Evolutionary conservation across 1,284 basidiomycete genomes (phyloP).

Genomic region (Ganoderma multipileum): DNA sequence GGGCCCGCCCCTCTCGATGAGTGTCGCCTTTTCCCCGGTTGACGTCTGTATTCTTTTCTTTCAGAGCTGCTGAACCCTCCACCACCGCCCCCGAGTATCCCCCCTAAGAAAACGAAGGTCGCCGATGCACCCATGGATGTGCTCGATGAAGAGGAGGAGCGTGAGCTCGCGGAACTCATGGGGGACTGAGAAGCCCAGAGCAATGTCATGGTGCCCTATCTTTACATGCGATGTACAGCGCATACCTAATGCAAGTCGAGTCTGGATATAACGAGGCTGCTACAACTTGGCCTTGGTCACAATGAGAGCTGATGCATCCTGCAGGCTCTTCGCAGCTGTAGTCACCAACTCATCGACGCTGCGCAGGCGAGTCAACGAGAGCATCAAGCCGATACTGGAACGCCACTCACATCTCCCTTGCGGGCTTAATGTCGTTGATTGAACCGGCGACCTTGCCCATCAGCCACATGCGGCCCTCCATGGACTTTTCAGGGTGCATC

Average conservation of each 20-base stretch:
- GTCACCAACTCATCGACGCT: conserved; percentile 77
- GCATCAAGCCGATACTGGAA: not conserved
- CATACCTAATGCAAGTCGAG: not conserved
- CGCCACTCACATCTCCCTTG: conserved; percentile 74
- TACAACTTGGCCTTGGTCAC: conserved; percentile 52
- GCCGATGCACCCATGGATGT: conserved; percentile 41
- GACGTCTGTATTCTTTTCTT: not conserved
- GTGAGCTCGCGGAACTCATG: conserved; percentile 83
- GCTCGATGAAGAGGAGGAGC: conserved; percentile 76
- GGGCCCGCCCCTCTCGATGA: conserved; percentile 33
- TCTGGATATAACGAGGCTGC: conserved; percentile 12
- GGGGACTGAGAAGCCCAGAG: conserved; percentile 45
- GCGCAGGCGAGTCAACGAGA: conserved; percentile 20
- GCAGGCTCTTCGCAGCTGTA: conserved; percentile 58
- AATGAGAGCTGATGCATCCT: conserved; percentile 44
- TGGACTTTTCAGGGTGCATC: conserved; percentile 70
- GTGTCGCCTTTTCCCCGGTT: not conserved
- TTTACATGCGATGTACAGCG: not conserved
- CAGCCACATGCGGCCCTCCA: conserved; percentile 70
- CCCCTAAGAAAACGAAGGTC: conserved; percentile 30
- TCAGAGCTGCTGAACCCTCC: conserved; percentile 61
- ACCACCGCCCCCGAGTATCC: conserved; percentile 39
- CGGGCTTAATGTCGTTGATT: conserved; percentile 82
- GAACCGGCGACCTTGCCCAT: conserved; percentile 89
- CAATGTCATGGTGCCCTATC: not conserved